These are phyloP conservation scores for Bocquillonia castaneifolia DNA, from an alignment of 441 rosid genomes.

Conservation along the genomic window DNA sequence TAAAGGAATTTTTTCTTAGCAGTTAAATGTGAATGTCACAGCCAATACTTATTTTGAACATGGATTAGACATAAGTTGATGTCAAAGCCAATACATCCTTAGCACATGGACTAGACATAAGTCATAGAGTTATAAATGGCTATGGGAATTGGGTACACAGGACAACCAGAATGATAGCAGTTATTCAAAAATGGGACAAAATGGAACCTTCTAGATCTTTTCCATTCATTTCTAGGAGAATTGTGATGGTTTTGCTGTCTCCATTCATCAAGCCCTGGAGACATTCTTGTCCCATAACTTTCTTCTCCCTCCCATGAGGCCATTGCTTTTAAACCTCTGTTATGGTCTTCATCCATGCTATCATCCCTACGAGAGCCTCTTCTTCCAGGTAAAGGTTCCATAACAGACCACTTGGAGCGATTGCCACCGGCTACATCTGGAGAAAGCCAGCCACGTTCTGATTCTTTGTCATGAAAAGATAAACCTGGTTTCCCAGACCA, in stretches of 20 bases:
- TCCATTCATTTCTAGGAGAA: conserved; percentile 61
- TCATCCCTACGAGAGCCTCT: conserved; percentile 52
- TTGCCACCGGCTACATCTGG: conserved; percentile 41
- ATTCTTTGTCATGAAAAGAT: conserved; percentile 42
- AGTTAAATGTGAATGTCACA: not conserved
- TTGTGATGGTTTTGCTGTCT: conserved; percentile 46
- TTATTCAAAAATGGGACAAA: conserved; percentile 6
- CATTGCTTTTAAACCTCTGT: conserved; percentile 33
- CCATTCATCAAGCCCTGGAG: conserved; percentile 76
- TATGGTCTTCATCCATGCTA: conserved; percentile 34
- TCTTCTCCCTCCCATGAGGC: conserved; percentile 44
- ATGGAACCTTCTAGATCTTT: conserved; percentile 53
- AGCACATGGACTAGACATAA: not conserved
- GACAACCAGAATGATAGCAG: conserved; percentile 2
- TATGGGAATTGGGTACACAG: not conserved
- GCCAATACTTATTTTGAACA: too few species aligned
- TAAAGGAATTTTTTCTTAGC: not conserved
- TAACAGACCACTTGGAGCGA: conserved; percentile 44
- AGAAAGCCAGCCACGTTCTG: conserved; percentile 41
- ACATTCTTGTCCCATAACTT: conserved; percentile 51
- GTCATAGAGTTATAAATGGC: too few species aligned
- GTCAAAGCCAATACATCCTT: too few species aligned
- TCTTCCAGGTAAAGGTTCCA: conserved; percentile 50
- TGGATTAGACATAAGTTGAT: too few species aligned
- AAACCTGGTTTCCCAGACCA: conserved; percentile 43